A percentile compares a stretch with the other conserved stretches of the same genome.
phyloP scores from a whole-genome alignment of 169 alveolate species.

The Plasmodium adleri region DNA sequence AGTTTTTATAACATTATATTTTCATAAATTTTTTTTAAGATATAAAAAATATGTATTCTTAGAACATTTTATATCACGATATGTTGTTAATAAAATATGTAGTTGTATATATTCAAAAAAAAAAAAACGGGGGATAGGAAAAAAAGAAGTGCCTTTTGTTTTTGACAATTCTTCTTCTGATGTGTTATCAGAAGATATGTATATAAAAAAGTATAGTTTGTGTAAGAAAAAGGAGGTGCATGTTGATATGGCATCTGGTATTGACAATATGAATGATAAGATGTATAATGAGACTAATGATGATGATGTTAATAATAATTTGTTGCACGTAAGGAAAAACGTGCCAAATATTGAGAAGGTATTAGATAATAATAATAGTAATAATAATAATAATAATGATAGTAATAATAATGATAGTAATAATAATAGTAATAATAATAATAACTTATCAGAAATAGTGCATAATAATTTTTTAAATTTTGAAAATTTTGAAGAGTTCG shows the following conservation, averaged over 20 bases:
- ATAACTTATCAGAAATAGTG: no score
- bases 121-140: background rate
- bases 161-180: no score
- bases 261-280: background rate
- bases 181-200: background rate
- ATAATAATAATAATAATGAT: background rate
- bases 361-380: background rate
- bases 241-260: no score
- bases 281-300: background rate
- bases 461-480: no score
- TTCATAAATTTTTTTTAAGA: conserved; percentile 43
- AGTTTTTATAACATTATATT: conserved; percentile 65
- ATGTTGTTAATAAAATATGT: conserved; percentile 63
- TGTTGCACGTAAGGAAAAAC: no score
- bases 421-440: background rate
- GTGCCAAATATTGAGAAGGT: no score
- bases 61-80: conserved; percentile 53
- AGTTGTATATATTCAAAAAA: conserved; percentile 27
- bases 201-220: background rate
- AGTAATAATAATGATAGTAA: background rate
- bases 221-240: background rate
- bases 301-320: background rate
- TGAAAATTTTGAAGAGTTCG: no score
- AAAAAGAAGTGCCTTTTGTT: no score
- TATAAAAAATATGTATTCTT: conserved; percentile 69